Percentiles rank a stretch among this genome's conserved stretches.
These are phyloP conservation scores for Umbilicus rupestris DNA, from an alignment of 164 flowering plant species.

Conservation along the genomic window DNA sequence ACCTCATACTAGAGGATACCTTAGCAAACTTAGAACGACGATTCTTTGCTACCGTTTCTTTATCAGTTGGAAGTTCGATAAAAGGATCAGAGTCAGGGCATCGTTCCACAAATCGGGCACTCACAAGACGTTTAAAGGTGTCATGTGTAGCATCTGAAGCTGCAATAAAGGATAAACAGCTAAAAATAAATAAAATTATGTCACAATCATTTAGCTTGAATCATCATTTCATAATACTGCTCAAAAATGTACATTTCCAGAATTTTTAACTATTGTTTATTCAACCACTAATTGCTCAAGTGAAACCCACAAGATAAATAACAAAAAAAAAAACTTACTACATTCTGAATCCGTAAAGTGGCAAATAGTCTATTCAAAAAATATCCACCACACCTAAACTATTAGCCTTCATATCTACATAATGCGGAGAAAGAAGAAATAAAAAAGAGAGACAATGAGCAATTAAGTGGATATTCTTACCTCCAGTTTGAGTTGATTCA, in stretches of 20 bases:
- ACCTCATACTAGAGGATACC: conserved; percentile 24
- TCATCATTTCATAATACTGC: not conserved
- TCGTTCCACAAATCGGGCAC: conserved; percentile 70
- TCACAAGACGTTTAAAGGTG: conserved; percentile 43
- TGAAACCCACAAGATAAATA: too few relatives aligned
- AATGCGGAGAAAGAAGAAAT: not conserved
- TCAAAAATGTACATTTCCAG: too few relatives aligned
- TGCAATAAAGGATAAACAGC: conserved; percentile 23
- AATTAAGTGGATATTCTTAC: conserved; percentile 7
- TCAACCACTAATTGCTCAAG: too few relatives aligned
- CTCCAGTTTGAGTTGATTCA: conserved; percentile 22
- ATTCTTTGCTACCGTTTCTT: conserved; percentile 31
- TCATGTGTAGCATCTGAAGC: conserved; percentile 31
- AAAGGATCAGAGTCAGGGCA: conserved; percentile 72
- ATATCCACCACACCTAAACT: too few relatives aligned
- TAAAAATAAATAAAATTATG: not conserved
- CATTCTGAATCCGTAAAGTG: too few relatives aligned
- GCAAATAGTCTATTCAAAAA: too few relatives aligned
- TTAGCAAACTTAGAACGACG: conserved; percentile 48
- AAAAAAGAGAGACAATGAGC: not conserved
- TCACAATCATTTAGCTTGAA: not conserved
- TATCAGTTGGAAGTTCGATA: conserved; percentile 28
- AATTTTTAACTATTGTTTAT: too few relatives aligned
- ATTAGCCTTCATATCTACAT: too few relatives aligned
- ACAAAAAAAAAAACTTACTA: too few relatives aligned